Percentiles rank a stretch among this genome's conserved stretches.
phyloP scores from a whole-genome alignment of 139 green algal species.

The Monoraphidium neglectum region DNA sequence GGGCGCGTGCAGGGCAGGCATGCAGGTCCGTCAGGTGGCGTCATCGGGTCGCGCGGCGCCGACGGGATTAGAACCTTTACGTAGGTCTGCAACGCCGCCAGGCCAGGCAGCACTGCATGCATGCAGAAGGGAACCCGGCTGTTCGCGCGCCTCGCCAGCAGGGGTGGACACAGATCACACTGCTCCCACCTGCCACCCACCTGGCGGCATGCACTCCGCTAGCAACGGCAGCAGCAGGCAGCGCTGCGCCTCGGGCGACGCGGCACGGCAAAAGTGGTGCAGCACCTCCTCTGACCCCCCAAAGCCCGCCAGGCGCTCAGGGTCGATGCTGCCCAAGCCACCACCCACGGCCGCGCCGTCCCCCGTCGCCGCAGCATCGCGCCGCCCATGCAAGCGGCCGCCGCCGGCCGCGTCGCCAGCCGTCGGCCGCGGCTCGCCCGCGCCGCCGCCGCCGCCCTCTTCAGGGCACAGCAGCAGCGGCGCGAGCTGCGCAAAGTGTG shows the following conservation, averaged over 20 bases:
- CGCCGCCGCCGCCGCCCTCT: not conserved
- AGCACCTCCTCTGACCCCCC: constrained; percentile 43
- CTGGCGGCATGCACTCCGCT: constrained; percentile 19
- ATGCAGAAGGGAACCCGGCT: not conserved
- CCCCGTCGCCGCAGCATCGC: not conserved
- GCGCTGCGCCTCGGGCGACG: constrained; percentile 21
- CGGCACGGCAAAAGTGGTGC: constrained; percentile 31
- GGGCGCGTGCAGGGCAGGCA: not conserved
- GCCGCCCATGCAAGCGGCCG: not conserved
- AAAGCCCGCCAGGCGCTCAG: constrained; percentile 34
- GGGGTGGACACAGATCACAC: too few species aligned
- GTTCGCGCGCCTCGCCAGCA: too few species aligned
- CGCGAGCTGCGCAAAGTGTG: constrained; percentile 9
- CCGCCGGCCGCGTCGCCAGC: too few species aligned
- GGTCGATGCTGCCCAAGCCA: constrained; percentile 8
- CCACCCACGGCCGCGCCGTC: not conserved
- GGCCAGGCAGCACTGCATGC: not conserved
- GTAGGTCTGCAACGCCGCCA: not conserved
- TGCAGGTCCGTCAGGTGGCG: not conserved
- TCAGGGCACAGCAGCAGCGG: constrained; percentile 14
- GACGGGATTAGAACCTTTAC: too few species aligned
- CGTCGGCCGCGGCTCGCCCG: not conserved
- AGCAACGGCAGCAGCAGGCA: constrained; percentile 49
- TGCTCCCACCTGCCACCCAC: too few species aligned
- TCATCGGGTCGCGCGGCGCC: too few species aligned